phyloP scores from a whole-genome alignment of 164 flowering plant genomes.

The Warburgia ugandensis region DNA sequence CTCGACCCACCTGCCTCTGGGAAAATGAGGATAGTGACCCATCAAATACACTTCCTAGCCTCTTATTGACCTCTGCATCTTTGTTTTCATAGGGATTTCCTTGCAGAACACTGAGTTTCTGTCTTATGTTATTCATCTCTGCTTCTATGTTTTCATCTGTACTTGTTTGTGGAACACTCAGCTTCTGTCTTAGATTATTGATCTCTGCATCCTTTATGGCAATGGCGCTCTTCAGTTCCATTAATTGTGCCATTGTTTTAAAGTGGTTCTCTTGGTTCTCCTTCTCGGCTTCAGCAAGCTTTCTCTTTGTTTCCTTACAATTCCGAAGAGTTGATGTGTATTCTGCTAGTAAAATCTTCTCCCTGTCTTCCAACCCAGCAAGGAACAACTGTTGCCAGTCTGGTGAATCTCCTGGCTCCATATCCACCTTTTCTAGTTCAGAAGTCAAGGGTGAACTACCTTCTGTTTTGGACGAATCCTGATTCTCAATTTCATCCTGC shows the following conservation, averaged over 20 bases:
- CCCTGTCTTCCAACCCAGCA: constrained; percentile 55
- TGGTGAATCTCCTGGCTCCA: constrained; percentile 27
- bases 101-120: constrained; percentile 1
- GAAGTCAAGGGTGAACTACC: neutral
- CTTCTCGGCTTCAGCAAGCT: constrained; percentile 48
- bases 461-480: constrained; percentile 12
- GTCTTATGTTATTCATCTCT: neutral
- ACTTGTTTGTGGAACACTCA: constrained; percentile 14
- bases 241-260: constrained; percentile 36
- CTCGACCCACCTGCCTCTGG: neutral
- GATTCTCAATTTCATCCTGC: constrained; percentile 14
- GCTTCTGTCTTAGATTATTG: constrained; percentile 26
- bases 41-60: neutral
- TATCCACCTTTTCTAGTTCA: constrained; percentile 14
- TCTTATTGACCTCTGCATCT: neutral
- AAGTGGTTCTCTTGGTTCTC: constrained; percentile 41
- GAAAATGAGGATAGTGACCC: constrained; percentile 8
- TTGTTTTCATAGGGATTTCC: constrained; percentile 3
- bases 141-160: constrained; percentile 4
- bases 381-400: constrained; percentile 44
- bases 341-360: constrained; percentile 49
- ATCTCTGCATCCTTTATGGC: constrained; percentile 52
- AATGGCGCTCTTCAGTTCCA: constrained; percentile 42
- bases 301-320: constrained; percentile 49
- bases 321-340: constrained; percentile 47